phyloP scores from a whole-genome alignment of 1,284 basidiomycete species.

The Irpex sp. region DNA sequence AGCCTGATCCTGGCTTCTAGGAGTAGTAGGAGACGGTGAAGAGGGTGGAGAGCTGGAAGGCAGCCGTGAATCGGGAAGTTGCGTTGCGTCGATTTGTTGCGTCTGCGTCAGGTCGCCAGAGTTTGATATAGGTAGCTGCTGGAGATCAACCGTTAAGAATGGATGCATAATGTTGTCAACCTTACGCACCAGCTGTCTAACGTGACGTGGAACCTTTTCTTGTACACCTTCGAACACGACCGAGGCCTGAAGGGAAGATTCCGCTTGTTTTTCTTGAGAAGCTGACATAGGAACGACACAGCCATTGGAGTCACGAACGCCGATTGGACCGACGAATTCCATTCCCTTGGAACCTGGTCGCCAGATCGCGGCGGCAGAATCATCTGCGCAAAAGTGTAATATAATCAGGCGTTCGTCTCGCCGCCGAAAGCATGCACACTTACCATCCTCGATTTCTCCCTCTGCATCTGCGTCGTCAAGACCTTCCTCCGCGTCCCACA shows the following conservation, averaged over 20 bases:
- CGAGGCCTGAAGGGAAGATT: background rate
- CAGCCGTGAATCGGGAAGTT: background rate
- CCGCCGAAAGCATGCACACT: background rate
- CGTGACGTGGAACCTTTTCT: slow-evolving; percentile 47
- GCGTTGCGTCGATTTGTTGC: slow-evolving; percentile 18
- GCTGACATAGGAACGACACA: slow-evolving; percentile 22
- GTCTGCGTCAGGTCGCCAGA: slow-evolving; percentile 19
- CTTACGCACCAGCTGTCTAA: slow-evolving; percentile 53
- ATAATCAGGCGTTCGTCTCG: background rate
- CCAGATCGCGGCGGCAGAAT: slow-evolving; percentile 11
- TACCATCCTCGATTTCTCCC: slow-evolving; percentile 23
- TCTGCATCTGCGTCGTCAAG: slow-evolving; percentile 24
- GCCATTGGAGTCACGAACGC: slow-evolving; percentile 27
- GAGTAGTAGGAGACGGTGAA: slow-evolving; percentile 13
- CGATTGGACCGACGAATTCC: slow-evolving; percentile 22
- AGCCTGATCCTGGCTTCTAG: background rate
- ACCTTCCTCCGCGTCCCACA: slow-evolving; percentile 40
- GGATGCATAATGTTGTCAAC: background rate
- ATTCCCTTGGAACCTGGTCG: slow-evolving; percentile 12
- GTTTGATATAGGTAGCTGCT: background rate
- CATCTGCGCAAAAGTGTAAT: background rate
- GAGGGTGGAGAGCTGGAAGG: slow-evolving; percentile 9
- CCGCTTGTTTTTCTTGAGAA: slow-evolving; percentile 12
- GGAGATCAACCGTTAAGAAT: background rate
- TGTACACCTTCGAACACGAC: slow-evolving; percentile 31